Percentiles rank a stretch among this genome's conserved stretches.
phyloP scores from a whole-genome alignment of 306 rosid genomes.

The Crotalaria pallida region DNA sequence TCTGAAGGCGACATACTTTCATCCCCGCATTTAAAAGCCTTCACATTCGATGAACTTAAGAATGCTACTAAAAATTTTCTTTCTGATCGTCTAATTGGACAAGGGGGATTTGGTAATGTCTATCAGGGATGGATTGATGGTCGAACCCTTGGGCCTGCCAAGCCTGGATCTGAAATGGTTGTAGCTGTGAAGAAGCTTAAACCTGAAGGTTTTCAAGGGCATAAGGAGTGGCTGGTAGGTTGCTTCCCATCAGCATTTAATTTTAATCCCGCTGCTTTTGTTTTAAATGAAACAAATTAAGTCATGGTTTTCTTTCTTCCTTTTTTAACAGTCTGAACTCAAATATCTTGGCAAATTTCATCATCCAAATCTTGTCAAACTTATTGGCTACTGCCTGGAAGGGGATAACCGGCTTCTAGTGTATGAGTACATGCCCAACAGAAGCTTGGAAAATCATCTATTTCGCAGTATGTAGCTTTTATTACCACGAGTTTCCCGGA shows the following conservation, averaged over 20 bases:
- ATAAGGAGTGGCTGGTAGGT: slow-evolving; percentile 93
- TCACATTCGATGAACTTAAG: slow-evolving; percentile 61
- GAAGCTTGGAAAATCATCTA: slow-evolving; percentile 88
- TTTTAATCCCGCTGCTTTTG: background rate
- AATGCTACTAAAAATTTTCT: slow-evolving; percentile 68
- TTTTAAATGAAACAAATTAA: background rate
- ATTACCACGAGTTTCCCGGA: background rate
- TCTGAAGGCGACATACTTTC: slow-evolving; percentile 82
- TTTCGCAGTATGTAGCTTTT: slow-evolving; percentile 61
- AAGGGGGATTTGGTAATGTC: slow-evolving; percentile 89
- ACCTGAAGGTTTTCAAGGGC: slow-evolving; percentile 91
- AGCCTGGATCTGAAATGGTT: slow-evolving; percentile 53
- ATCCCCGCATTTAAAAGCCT: slow-evolving; percentile 67
- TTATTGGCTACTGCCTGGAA: slow-evolving; percentile 77
- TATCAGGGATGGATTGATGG: slow-evolving; percentile 78
- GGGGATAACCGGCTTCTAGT: slow-evolving; percentile 86
- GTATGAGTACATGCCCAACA: slow-evolving; percentile 79
- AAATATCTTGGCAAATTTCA: slow-evolving; percentile 80
- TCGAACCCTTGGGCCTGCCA: slow-evolving; percentile 30
- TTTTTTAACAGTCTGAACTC: slow-evolving; percentile 68
- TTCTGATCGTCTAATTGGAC: slow-evolving; percentile 59
- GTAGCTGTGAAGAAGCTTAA: slow-evolving; percentile 91
- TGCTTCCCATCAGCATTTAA: background rate
- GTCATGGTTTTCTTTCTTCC: slow-evolving; percentile 11
- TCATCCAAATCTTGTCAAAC: slow-evolving; percentile 91